Evolutionary conservation across 129 eudicot species (phyloP).

Genomic region (Solidago caesia): DNA sequence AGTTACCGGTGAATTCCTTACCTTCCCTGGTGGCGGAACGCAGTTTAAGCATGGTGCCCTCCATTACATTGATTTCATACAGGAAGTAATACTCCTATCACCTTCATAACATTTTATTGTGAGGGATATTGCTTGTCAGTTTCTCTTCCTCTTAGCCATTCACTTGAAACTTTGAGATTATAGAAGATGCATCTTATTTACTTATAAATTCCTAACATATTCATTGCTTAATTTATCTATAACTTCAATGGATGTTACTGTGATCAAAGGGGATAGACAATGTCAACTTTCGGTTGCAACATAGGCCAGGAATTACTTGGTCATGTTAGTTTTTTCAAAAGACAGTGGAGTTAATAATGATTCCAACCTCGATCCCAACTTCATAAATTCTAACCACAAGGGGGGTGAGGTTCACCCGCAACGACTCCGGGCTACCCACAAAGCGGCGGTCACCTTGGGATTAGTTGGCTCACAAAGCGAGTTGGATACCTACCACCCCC

Average conservation of each 20-base stretch:
- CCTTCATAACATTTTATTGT: constrained; percentile 2
- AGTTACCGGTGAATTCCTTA: constrained; percentile 82
- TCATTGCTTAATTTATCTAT: not conserved
- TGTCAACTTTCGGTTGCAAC: not conserved
- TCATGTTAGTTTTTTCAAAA: not conserved
- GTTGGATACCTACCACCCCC: too few relatives aligned
- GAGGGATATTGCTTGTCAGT: not conserved
- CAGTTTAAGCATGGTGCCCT: constrained; percentile 95
- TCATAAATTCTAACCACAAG: too few relatives aligned
- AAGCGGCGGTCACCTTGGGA: too few relatives aligned
- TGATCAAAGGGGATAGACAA: not conserved
- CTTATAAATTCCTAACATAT: not conserved
- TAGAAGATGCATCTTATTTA: not conserved
- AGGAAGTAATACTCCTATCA: constrained; percentile 47
- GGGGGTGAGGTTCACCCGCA: too few relatives aligned
- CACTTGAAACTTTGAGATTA: not conserved
- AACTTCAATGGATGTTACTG: not conserved
- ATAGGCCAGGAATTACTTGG: not conserved
- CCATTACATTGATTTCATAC: constrained; percentile 84
- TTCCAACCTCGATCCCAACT: not conserved
- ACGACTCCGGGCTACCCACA: too few relatives aligned
- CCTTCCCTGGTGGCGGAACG: constrained; percentile 96
- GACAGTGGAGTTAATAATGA: not conserved
- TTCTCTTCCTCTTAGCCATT: not conserved
- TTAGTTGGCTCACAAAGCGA: too few relatives aligned